A percentile compares a stretch with the other conserved stretches of the same genome.
These are phyloP conservation scores for Huntiella savannae DNA, from an alignment of 2,329 filamentous ascomycete genomes.

Conservation along the genomic window DNA sequence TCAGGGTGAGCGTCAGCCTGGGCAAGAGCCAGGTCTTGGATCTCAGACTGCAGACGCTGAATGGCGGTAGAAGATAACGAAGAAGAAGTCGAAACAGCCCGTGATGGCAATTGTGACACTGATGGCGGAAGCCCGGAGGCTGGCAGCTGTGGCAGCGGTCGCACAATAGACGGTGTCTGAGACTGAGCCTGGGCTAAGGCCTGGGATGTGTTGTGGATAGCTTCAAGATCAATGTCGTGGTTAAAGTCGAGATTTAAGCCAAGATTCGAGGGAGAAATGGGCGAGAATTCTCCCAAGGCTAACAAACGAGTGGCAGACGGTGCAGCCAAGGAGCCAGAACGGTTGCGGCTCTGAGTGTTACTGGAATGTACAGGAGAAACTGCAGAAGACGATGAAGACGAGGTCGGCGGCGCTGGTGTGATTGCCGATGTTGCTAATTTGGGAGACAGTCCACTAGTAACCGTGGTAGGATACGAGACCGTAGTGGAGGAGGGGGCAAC, in stretches of 20 bases:
- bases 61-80: conserved; percentile 11
- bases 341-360: no score
- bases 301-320: conserved; percentile 4
- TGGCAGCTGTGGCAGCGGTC: neutral
- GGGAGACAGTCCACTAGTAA: no score
- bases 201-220: neutral
- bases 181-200: neutral
- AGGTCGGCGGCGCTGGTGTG: no score
- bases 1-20: conserved; percentile 11
- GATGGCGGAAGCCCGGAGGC: neutral
- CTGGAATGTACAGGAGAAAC: no score
- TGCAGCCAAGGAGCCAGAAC: neutral
- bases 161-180: neutral
- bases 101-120: neutral
- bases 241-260: conserved; percentile 4
- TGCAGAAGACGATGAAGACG: no score
- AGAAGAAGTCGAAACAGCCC: conserved; percentile 1
- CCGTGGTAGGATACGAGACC: no score
- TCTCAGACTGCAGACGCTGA: conserved; percentile 12
- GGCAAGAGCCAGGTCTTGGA: neutral
- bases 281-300: conserved; percentile 4
- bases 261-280: conserved; percentile 5
- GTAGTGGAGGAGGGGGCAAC: no score
- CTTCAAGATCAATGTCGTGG: conserved; percentile 1
- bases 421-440: no score